Conservation (phyloP, 2,329 filamentous ascomycete genomes). For the Penicillium occitanis region DNA sequence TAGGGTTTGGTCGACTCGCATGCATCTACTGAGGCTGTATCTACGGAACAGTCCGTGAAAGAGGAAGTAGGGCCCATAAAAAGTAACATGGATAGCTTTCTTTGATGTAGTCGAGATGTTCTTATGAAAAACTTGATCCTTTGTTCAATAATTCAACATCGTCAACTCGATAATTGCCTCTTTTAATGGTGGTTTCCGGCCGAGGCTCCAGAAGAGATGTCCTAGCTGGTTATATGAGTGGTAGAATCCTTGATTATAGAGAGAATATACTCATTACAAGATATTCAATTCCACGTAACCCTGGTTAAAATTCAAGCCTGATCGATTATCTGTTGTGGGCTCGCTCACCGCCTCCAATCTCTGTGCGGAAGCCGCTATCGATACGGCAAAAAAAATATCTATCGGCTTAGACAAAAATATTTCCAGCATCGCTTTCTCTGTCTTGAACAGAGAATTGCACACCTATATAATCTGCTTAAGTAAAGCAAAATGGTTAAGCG, state of each 20-base stretch:
- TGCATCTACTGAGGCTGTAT: conserved; percentile 43
- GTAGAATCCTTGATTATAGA: background rate
- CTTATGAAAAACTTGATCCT: conserved; percentile 37
- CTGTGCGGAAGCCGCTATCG: conserved; percentile 18
- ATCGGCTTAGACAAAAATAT: background rate
- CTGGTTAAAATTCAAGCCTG: background rate
- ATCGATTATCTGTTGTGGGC: background rate
- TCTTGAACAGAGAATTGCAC: background rate
- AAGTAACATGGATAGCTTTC: conserved; percentile 42
- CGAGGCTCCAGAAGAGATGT: background rate
- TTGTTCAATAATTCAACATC: conserved; percentile 16
- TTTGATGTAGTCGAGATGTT: conserved; percentile 44
- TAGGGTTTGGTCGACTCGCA: conserved; percentile 41
- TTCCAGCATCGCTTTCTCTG: conserved; percentile 58
- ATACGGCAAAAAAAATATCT: conserved; percentile 22
- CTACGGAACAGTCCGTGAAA: conserved; percentile 36
- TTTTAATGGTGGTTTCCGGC: background rate
- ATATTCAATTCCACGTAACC: background rate
- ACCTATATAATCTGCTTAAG: background rate
- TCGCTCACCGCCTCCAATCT: background rate
- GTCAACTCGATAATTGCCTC: background rate
- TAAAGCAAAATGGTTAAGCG: conserved; percentile 68
- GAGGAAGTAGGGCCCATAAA: conserved; percentile 41
- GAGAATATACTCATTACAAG: background rate
- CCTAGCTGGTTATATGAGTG: background rate